Base-by-base conservation (phyloP, 345 rosid genomes). In the Atalantia buxifolia region DNA sequence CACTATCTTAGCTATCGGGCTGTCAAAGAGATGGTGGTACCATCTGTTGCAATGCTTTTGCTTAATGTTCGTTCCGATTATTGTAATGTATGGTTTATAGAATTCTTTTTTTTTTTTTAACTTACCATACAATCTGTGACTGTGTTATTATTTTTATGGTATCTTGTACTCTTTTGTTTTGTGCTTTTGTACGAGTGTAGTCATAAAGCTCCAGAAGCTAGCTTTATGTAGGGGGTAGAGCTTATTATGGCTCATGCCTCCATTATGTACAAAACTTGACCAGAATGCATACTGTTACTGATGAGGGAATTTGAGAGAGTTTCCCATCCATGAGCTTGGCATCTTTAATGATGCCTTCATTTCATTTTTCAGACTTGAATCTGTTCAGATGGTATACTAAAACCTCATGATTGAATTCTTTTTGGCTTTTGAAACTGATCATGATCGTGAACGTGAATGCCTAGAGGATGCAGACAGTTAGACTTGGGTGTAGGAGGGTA, bases 1-100 rank as follows among this genome's bases (percentile, higher is more conserved):
- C 80, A 71, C 74, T 55, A 75, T 83, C 85, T 77, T 80, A 68
- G 83, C 80, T 80, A 78, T 61, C 57, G 71, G 81, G 84, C 75
- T 69, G 84, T 85, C 77, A 71, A 78, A 76, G 83, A 78, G 83
- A 76, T 56, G 56, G 57, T 35, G 81, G 79, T 45, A 45, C 33
- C 2, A 59, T 68, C 85, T 57, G 88, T 86, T 85, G 86, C 77
- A 82, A 78, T 27, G 77, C 78, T 70, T 56, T 80, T 42, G 75
- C 81, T 56, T 63, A 50, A 55, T 67, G 64, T 66, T 36, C 57
- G 69, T 65, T 36, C 61, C 56, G 53, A 59, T 67, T 38, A 35
- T 67, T 70, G 45, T 69, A n/a, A 38, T 77, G 81, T 77, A 80
- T 67, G 70, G 77, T 74, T 70, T 81, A 68, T 33, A 74, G 4